phyloP scores from a whole-genome alignment of 2,329 filamentous ascomycete species.

The Stenocarpella maydis region DNA sequence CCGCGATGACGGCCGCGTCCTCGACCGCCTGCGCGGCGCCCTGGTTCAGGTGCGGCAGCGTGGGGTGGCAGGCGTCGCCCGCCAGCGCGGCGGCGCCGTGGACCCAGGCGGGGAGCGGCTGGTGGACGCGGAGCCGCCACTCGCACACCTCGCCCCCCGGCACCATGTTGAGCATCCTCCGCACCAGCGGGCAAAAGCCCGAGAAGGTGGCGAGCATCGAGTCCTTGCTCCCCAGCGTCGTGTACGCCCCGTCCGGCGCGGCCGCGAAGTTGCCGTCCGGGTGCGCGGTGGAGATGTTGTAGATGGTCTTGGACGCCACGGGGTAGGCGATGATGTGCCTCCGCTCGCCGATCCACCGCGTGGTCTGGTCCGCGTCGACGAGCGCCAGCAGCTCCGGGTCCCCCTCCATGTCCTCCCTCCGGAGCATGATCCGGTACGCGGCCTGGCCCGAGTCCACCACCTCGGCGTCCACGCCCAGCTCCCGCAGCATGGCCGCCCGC shows the following conservation, averaged over 20 bases:
- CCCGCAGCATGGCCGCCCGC: conserved; percentile 50
- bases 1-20: conserved; percentile 59
- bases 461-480: conserved; percentile 47
- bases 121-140: conserved; percentile 70
- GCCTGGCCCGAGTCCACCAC: conserved; percentile 59
- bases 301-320: conserved; percentile 68
- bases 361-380: conserved; percentile 63
- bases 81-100: conserved; percentile 60
- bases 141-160: conserved; percentile 72
- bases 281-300: conserved; percentile 72
- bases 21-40: conserved; percentile 72
- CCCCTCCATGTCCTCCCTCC: conserved; percentile 51
- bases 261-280: conserved; percentile 65
- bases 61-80: conserved; percentile 70
- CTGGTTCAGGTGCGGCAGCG: conserved; percentile 69
- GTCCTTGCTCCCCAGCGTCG: conserved; percentile 66
- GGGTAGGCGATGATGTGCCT: conserved; percentile 75
- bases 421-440: conserved; percentile 63
- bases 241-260: conserved; percentile 63
- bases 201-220: conserved; percentile 67
- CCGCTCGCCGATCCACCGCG: conserved; percentile 72
- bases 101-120: conserved; percentile 69
- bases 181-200: conserved; percentile 69
- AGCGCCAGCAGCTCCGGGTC: conserved; percentile 63
- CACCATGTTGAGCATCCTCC: conserved; percentile 66